Evolutionary conservation across 2,329 filamentous ascomycete genomes (phyloP), one percentile per base, ranked within the genome.

Genomic region (Macrophomina tecta): DNA sequence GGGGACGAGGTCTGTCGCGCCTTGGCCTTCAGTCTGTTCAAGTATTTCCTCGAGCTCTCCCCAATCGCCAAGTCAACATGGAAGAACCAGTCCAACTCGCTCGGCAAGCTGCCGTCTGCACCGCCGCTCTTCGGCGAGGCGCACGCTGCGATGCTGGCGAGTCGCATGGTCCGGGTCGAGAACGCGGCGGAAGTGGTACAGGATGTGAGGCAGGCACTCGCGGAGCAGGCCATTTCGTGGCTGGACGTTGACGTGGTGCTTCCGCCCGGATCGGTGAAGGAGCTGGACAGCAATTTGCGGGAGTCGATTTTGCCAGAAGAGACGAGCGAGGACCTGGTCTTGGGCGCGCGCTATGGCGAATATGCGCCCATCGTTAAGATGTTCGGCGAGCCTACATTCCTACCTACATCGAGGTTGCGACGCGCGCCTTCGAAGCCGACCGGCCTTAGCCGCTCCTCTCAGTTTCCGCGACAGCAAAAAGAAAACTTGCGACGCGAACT

Each of bases 1-100:
- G 94, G 94, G 74, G 94, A 98, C 77, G 94, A 98, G 79, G 85
- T 97, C 70, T 96, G 91, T 80, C 90, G 95, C 53, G 95, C 91
- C 18, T 85, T 99, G 66, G 95, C 94, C 56, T 97, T 98, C 79
- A 93, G 92, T 66, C 84, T 99, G 71, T 91, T 90, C 83, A 97
- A 97, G 78, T 99, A 97, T 83, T 98, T 97, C 76, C 86, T 87
- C 69, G 94, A 98, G 80, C 84, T 99, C 63, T 89, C 94, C 28
- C 87, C 91, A 65, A 83, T 86, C 45, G 90, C 93, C 75, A 97
- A 93, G 82, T 84, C 84, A 73, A 85, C 88, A 68, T 85, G 97
- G 77, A 88, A 84, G 64, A 79, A 82, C 52, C 79, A 84, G 64
- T 81, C 83, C 65, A 83, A 83, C 69, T 79, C 82, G 30, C 78